Conservation (phyloP, 2,329 filamentous ascomycete genomes). For the Stachybotrys chartarum region DNA sequence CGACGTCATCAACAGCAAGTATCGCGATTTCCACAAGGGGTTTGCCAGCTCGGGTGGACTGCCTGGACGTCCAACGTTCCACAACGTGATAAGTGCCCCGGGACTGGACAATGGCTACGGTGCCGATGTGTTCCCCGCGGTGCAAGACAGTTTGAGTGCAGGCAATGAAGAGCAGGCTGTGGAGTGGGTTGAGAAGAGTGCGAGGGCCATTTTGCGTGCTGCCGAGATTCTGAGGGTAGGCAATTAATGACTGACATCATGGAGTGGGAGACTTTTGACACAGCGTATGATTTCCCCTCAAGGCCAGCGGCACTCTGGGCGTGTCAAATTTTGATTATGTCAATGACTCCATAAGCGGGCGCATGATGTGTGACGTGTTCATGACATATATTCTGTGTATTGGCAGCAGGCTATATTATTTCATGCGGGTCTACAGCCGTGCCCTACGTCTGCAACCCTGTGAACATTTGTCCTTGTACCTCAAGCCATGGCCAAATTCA, state of each 20-base stretch:
- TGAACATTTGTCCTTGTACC: conserved; percentile 17
- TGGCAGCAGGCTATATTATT: too few relatives aligned
- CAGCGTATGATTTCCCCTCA: too few relatives aligned
- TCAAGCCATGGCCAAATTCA: conserved; percentile 20
- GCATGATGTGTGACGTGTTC: too few relatives aligned
- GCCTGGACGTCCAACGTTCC: not conserved
- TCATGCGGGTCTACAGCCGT: not conserved
- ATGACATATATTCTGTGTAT: too few relatives aligned
- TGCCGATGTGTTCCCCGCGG: conserved; percentile 11
- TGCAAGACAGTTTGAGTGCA: conserved; percentile 11
- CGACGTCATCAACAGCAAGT: conserved; percentile 1
- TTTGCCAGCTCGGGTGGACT: conserved; percentile 1
- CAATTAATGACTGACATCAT: too few relatives aligned
- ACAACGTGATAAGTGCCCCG: conserved; percentile 1
- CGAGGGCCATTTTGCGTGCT: conserved; percentile 8
- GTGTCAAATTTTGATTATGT: too few relatives aligned
- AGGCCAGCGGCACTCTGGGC: too few relatives aligned
- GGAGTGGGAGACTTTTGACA: too few relatives aligned
- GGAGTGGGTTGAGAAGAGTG: conserved; percentile 12
- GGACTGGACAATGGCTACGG: conserved; percentile 1
- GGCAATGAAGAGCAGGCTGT: conserved; percentile 9
- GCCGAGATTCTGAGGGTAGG: conserved; percentile 7
- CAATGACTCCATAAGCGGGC: too few relatives aligned
- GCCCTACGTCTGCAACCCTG: not conserved
- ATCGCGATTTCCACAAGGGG: conserved; percentile 1